Evolutionary conservation across 2,329 filamentous ascomycete species (phyloP).

Genomic region (Cladosporium austrohemisphaericum): DNA sequence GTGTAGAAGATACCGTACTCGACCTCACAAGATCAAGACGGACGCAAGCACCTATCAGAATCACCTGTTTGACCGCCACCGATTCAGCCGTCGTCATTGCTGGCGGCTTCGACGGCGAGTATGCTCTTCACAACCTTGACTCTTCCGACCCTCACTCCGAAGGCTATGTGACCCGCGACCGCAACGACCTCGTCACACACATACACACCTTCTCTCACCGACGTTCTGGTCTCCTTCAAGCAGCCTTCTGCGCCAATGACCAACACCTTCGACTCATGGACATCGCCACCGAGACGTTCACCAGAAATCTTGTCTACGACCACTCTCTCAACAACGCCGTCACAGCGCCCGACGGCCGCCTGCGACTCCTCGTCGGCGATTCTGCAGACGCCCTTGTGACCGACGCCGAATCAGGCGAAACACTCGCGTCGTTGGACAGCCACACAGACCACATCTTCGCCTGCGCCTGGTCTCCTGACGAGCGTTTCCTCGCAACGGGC

Average conservation of each 20-base stretch:
- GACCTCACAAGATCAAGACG: slow-evolving; percentile 44
- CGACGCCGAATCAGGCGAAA: slow-evolving; percentile 62
- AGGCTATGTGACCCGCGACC: slow-evolving; percentile 48
- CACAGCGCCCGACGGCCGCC: slow-evolving; percentile 65
- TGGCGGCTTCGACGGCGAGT: slow-evolving; percentile 57
- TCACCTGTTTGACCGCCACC: slow-evolving; percentile 51
- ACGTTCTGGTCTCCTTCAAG: slow-evolving; percentile 44
- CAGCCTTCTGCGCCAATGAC: slow-evolving; percentile 58
- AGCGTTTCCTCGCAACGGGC: slow-evolving; percentile 70
- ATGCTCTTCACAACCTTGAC: slow-evolving; percentile 46
- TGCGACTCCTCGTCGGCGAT: slow-evolving; percentile 72
- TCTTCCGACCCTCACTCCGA: slow-evolving; percentile 35
- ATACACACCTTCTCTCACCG: slow-evolving; percentile 52
- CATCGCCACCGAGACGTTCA: slow-evolving; percentile 55
- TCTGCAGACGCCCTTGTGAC: slow-evolving; percentile 62
- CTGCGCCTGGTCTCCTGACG: slow-evolving; percentile 76
- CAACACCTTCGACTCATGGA: slow-evolving; percentile 53
- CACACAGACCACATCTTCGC: slow-evolving; percentile 70
- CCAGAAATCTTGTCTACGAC: slow-evolving; percentile 53
- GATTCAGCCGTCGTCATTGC: slow-evolving; percentile 43
- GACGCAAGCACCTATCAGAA: slow-evolving; percentile 40
- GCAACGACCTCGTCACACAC: slow-evolving; percentile 57
- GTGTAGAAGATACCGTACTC: slow-evolving; percentile 42
- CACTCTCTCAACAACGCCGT: slow-evolving; percentile 70
- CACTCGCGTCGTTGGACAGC: slow-evolving; percentile 51